Evolutionary conservation across 176 grass and related monocot species (phyloP), one percentile per base, ranked within the genome.

Genomic region (Puya raimondii): DNA sequence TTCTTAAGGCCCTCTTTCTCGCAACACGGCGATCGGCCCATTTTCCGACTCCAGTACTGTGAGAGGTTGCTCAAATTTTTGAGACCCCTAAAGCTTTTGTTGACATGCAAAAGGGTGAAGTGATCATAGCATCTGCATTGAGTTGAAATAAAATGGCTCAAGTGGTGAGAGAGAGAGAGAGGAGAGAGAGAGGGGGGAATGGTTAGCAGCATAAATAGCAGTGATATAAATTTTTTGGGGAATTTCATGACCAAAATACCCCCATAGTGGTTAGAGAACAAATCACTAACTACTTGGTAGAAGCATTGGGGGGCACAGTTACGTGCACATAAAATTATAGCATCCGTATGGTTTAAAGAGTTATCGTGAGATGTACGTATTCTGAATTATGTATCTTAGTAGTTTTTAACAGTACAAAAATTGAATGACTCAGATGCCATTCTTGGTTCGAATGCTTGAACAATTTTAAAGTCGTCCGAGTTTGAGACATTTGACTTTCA

Each of bases 121-220:
- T 61, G 56, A 18, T 16, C 56, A 5, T 61, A 17, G 33, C 33
- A 42, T 6, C 33, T 42, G 33, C 33, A 42, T 42, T 61, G 17
- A 9, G 15, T 20, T 59, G 56, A 15, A 59, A 59, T 59, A 67
- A 67, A 67, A 67, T 67, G 65, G 65, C 65, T 47, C 5, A 67
- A 67, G 33, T 48, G 33, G 11, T n/a, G 33, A 3, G 33, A 42
- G 33, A 42, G 33, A 42, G 29, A 67, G 33, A 67, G 47, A 67
- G 33, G 65, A 48, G 2, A 22, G 3, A 48, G 33, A 48, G 15
- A 16, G 2, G 16, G 3, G 10, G 33, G 65, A 67, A 67, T 10
- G 65, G 65, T 48, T 7, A 67, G 65, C 65, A 67, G 9, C 65
- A 67, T 67, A 49, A 49, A 67, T 48, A 33, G 11, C 65, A 67